Evolutionary conservation across 2,329 filamentous ascomycete genomes (phyloP).

Genomic region (Orbilia quercus): DNA sequence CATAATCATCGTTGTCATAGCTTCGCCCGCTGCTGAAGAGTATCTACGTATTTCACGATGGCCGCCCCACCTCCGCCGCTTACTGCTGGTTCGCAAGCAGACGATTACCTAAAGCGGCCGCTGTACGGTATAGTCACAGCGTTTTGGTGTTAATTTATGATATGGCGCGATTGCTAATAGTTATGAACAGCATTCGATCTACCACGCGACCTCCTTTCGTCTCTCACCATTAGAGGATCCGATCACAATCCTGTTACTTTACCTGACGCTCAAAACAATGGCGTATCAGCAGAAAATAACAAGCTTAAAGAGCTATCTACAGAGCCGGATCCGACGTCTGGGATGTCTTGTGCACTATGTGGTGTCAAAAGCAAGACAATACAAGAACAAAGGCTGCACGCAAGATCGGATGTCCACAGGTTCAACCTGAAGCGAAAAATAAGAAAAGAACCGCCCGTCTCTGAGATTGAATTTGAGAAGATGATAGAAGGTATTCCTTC

Average conservation of each 20-base stretch:
- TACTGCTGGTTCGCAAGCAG: slow-evolving; percentile 59
- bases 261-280: slow-evolving; percentile 60
- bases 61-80: slow-evolving; percentile 44
- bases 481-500: slow-evolving; percentile 71
- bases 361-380: slow-evolving; percentile 76
- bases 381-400: slow-evolving; percentile 84
- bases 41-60: slow-evolving; percentile 37
- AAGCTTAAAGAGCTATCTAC: slow-evolving; percentile 58
- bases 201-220: slow-evolving; percentile 76
- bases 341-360: slow-evolving; percentile 85
- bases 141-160: background rate
- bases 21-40: slow-evolving; percentile 22
- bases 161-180: slow-evolving; percentile 30
- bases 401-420: slow-evolving; percentile 88
- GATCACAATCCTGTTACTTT: slow-evolving; percentile 61
- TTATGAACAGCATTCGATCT: slow-evolving; percentile 78
- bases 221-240: slow-evolving; percentile 71
- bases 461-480: slow-evolving; percentile 85
- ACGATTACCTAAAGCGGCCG: slow-evolving; percentile 63
- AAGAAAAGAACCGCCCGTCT: slow-evolving; percentile 76
- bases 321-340: slow-evolving; percentile 62
- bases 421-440: slow-evolving; percentile 96
- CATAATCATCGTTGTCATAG: slow-evolving; percentile 28
- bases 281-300: slow-evolving; percentile 58
- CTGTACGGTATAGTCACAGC: slow-evolving; percentile 62